Percentiles rank a stretch among this genome's conserved stretches.
Conservation (phyloP, 2,329 filamentous ascomycete genomes). For the Fusarium sp. region DNA sequence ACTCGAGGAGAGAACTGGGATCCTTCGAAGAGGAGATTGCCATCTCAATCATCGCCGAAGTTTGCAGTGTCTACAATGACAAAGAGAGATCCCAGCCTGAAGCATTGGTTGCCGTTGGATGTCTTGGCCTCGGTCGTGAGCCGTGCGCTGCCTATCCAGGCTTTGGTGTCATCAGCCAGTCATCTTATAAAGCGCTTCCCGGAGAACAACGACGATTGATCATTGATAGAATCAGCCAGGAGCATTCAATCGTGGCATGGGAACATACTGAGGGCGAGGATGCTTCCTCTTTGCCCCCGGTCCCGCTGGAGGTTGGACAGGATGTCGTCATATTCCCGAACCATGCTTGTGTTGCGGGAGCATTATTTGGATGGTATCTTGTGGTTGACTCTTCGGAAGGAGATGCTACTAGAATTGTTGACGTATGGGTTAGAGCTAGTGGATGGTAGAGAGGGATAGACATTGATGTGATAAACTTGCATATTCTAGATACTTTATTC, state of each 20-base stretch:
- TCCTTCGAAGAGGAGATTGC: slow-evolving; percentile 57
- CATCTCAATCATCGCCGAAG: slow-evolving; percentile 65
- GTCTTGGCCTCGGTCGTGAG: slow-evolving; percentile 67
- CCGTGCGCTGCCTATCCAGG: slow-evolving; percentile 67
- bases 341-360: slow-evolving; percentile 70
- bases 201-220: slow-evolving; percentile 51
- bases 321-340: slow-evolving; percentile 64
- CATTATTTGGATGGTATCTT: slow-evolving; percentile 68
- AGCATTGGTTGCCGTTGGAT: slow-evolving; percentile 65
- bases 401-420: slow-evolving; percentile 53
- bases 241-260: slow-evolving; percentile 68
- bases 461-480: background rate
- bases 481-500: background rate
- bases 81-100: slow-evolving; percentile 50
- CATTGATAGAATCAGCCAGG: slow-evolving; percentile 69
- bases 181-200: background rate
- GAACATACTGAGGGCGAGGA: slow-evolving; percentile 31
- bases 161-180: slow-evolving; percentile 64
- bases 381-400: slow-evolving; percentile 51
- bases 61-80: slow-evolving; percentile 65
- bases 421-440: slow-evolving; percentile 68
- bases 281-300: background rate
- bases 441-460: slow-evolving; percentile 49
- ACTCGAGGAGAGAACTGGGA: slow-evolving; percentile 45
- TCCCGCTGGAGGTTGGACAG: slow-evolving; percentile 56